Evolutionary conservation across 116 monocot species (phyloP).

Genomic region (Trichopus zeylanicus): DNA sequence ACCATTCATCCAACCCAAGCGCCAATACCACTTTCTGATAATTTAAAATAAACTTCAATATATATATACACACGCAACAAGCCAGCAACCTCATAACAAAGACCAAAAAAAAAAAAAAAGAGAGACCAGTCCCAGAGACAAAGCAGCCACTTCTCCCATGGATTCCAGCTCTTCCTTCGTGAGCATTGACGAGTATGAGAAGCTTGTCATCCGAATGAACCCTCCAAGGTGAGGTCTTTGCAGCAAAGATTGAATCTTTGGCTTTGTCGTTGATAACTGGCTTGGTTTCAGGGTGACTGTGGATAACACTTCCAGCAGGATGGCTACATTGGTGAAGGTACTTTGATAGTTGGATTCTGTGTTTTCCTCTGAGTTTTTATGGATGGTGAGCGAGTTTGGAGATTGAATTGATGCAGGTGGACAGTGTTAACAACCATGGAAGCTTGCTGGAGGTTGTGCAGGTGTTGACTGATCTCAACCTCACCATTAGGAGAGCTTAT

Average conservation of each 20-base stretch:
- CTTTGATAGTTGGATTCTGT: not conserved
- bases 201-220: conserved; percentile 79
- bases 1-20: too few species aligned
- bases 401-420: conserved; percentile 36
- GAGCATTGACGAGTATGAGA: conserved; percentile 88
- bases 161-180: too few species aligned
- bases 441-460: conserved; percentile 79
- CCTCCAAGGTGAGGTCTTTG: conserved; percentile 52
- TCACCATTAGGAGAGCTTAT: conserved; percentile 73
- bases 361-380: not conserved
- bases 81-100: too few species aligned
- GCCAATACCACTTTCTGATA: too few species aligned
- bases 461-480: conserved; percentile 71
- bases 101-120: too few species aligned
- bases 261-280: not conserved
- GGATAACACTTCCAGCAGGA: conserved; percentile 58
- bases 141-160: too few species aligned
- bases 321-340: conserved; percentile 69
- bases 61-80: too few species aligned
- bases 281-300: conserved; percentile 54
- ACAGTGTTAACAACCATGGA: conserved; percentile 75
- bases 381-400: not conserved
- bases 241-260: not conserved
- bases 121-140: too few species aligned
- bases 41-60: too few species aligned